phyloP scores from a whole-genome alignment of 2,329 filamentous ascomycete species.

The Calonectria pteridis region DNA sequence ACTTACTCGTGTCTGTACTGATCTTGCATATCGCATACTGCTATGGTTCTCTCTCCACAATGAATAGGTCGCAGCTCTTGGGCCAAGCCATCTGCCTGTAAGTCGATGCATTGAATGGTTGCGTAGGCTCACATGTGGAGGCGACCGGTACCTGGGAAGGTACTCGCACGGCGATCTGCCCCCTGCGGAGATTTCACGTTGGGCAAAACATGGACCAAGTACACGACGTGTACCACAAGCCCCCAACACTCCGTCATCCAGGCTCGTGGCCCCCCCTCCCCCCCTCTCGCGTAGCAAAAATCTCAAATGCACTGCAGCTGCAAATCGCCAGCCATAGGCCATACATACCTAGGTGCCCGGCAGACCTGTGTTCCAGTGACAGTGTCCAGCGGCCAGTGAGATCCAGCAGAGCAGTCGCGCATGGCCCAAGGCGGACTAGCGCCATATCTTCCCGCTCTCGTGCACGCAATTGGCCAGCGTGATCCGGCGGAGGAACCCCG shows the following conservation, averaged over 20 bases:
- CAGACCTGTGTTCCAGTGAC: conserved; percentile 33
- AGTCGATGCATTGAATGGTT: conserved; percentile 16
- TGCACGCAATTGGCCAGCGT: conserved; percentile 41
- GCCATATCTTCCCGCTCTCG: conserved; percentile 19
- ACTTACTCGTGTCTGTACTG: background rate
- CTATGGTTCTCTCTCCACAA: background rate
- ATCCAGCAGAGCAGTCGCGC: conserved; percentile 22
- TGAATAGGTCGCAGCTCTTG: background rate
- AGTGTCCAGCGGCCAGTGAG: conserved; percentile 32
- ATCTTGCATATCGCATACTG: background rate
- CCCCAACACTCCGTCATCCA: background rate
- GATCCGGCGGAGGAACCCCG: conserved; percentile 48
- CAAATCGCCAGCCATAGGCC: conserved; percentile 21
- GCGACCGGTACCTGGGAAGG: background rate
- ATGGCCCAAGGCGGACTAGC: conserved; percentile 40
- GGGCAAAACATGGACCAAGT: conserved; percentile 31
- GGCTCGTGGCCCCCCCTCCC: background rate
- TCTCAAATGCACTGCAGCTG: conserved; percentile 29
- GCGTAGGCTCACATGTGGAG: background rate
- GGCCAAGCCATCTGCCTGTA: background rate
- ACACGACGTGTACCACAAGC: conserved; percentile 24
- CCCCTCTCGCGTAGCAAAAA: background rate
- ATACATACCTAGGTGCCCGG: conserved; percentile 15
- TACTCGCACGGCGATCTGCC: conserved; percentile 28
- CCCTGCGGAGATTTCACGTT: conserved; percentile 25